Base-by-base conservation (phyloP, 2,329 filamentous ascomycete species). In the Xylaria arbuscula region DNA sequence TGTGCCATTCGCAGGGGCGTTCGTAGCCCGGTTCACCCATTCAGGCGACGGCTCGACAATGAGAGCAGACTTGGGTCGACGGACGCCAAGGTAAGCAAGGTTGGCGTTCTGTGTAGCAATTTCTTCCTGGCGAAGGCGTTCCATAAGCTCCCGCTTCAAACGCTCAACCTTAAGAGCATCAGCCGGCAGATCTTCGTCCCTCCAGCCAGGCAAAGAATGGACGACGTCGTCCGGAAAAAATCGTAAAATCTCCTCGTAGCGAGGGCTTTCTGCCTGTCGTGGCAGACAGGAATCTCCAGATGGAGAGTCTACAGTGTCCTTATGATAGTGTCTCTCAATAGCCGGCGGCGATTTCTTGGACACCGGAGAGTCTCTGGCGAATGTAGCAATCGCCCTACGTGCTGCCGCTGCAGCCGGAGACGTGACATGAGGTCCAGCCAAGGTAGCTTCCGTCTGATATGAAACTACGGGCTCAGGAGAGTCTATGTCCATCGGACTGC, bases 171-270 rank as follows among this genome's bases (percentile, higher is more conserved):
- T 72, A 40, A 42, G 7, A 53, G 50, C 54, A 65, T 72, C 60
- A 2, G 51, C 53, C 13, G 62, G 19, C 1, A 64, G 51, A 22
- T 60, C 68, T 22, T 73, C 53, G 38, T 73, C 71, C 54, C 66
- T 71, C 10, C 72, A 59, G 15, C 73, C 75, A 10, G 75, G 75
- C 38, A 77, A 63, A 13, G 72, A 72, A 53, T 72, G 51, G 10
- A 68, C 59, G 8, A 72, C 38, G 36, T 76, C 73, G 15, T 73
- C 71, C 1, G 73, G 67, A 51, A 76, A 76, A 42, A 76, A 75
- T 7, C 76, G 72, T 3, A 66, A 64, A 19, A 72, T 57, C 24
- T 66, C 64, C 4, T 51, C 36, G 47, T 73, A 76, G 32, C 66
- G 70, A 9, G 72, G 53, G 15, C 67, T 65, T 22, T 65, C 59